Conservation (phyloP, 805 yeast species). For the Candida arabinofermentans region DNA sequence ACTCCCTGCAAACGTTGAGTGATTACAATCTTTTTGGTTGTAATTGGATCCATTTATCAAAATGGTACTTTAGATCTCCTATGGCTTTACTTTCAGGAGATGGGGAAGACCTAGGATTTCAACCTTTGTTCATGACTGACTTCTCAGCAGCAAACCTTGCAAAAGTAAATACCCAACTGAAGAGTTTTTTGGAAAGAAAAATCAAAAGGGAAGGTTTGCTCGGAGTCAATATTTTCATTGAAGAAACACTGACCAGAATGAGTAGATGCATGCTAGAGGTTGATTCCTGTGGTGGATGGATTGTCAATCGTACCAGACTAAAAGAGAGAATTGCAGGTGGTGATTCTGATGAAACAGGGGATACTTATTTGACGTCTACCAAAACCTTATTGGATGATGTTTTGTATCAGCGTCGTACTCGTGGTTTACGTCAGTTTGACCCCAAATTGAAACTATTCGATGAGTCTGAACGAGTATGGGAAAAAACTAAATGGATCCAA, state of each 20-base stretch:
- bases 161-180: conserved; percentile 32
- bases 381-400: conserved; percentile 59
- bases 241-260: conserved; percentile 41
- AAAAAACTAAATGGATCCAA: conserved; percentile 38
- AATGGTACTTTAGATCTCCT: conserved; percentile 56
- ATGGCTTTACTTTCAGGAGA: conserved; percentile 21
- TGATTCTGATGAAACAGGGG: conserved; percentile 2
- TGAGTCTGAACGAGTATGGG: conserved; percentile 21
- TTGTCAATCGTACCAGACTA: conserved; percentile 50
- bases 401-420: conserved; percentile 41
- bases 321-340: conserved; percentile 27
- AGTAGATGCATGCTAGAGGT: conserved; percentile 67
- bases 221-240: conserved; percentile 27
- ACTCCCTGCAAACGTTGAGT: conserved; percentile 65
- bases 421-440: conserved; percentile 32
- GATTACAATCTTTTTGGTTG: conserved; percentile 87
- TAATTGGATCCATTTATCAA: conserved; percentile 57
- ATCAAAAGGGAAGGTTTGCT: conserved; percentile 7
- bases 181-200: conserved; percentile 27
- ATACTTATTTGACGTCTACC: conserved; percentile 41
- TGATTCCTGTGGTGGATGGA: conserved; percentile 60
- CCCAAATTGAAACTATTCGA: conserved; percentile 25
- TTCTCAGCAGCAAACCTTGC: conserved; percentile 19
- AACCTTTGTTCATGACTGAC: conserved; percentile 22
- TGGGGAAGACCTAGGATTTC: conserved; percentile 7